Evolutionary conservation across 495 filamentous ascomycete species (phyloP).

Genomic region (Podospora pseudocomata): DNA sequence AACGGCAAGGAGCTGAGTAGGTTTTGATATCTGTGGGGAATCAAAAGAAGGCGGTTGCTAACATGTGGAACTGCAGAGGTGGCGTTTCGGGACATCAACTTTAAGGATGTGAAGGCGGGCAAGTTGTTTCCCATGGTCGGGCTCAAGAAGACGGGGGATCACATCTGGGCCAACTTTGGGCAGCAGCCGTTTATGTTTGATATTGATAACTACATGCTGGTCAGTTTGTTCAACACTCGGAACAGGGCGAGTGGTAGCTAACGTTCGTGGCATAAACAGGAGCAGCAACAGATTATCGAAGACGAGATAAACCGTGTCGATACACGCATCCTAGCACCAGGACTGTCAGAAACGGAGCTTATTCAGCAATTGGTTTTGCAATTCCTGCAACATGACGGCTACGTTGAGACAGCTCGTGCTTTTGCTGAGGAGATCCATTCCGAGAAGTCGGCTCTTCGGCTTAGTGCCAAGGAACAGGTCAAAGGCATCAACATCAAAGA

Average conservation of each 20-base stretch:
- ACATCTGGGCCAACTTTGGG: conserved; percentile 87
- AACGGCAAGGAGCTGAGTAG: conserved; percentile 78
- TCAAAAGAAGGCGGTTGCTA: conserved; percentile 6
- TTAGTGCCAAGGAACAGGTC: conserved; percentile 50
- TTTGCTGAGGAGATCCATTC: conserved; percentile 80
- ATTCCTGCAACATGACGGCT: conserved; percentile 92
- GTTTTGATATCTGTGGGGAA: not conserved
- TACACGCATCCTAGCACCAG: conserved; percentile 57
- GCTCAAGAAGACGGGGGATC: conserved; percentile 85
- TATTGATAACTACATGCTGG: conserved; percentile 83
- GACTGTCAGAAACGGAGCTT: conserved; percentile 68
- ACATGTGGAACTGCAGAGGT: conserved; percentile 49
- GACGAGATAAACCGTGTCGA: conserved; percentile 37
- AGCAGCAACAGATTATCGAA: conserved; percentile 54
- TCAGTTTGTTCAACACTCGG: conserved; percentile 32
- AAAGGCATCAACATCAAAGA: conserved; percentile 72
- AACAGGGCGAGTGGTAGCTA: not conserved
- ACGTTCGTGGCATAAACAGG: conserved; percentile 43
- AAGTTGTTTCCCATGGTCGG: conserved; percentile 82
- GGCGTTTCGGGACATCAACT: conserved; percentile 77
- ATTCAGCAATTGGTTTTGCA: conserved; percentile 77
- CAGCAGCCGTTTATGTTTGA: conserved; percentile 86
- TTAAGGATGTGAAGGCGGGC: conserved; percentile 52
- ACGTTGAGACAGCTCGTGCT: conserved; percentile 87
- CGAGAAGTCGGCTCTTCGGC: conserved; percentile 63